Conservation (phyloP, 257 asterid species). For the Solanum bulbocastanum region DNA sequence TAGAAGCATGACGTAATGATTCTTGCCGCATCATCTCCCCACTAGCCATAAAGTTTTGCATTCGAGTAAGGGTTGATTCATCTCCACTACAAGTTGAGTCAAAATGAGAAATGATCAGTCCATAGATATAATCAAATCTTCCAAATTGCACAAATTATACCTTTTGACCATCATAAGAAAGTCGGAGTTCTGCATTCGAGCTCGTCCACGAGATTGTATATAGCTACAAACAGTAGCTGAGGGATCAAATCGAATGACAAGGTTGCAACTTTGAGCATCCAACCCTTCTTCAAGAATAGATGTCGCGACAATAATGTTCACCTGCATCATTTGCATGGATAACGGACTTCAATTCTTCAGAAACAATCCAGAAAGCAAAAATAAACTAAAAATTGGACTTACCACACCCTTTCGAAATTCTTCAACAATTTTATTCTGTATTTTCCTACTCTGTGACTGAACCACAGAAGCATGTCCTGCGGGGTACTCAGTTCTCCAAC, state of each 20-base stretch:
- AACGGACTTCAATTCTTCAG: background rate
- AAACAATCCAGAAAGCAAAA: background rate
- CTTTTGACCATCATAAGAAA: constrained; percentile 60
- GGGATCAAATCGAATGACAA: constrained; percentile 77
- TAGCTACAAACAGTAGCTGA: constrained; percentile 72
- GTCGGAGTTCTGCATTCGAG: constrained; percentile 78
- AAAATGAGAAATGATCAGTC: background rate
- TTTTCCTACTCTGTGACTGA: constrained; percentile 55
- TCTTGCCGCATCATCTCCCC: constrained; percentile 65
- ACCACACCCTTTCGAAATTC: constrained; percentile 47
- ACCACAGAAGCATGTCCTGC: constrained; percentile 8
- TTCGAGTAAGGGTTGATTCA: constrained; percentile 23
- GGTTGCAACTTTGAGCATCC: constrained; percentile 91
- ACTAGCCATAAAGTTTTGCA: constrained; percentile 41
- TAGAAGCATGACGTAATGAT: constrained; percentile 42
- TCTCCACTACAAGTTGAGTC: constrained; percentile 37
- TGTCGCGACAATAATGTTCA: constrained; percentile 70
- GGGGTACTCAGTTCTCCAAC: background rate
- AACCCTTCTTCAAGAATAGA: constrained; percentile 95
- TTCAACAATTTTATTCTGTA: constrained; percentile 44
- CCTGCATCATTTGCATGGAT: constrained; percentile 28
- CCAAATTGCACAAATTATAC: constrained; percentile 5
- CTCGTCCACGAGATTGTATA: constrained; percentile 92
- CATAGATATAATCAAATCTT: background rate
- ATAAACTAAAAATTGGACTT: background rate